phyloP scores from a whole-genome alignment of 176 grass and related monocot species.

The Hordeum marinum region DNA sequence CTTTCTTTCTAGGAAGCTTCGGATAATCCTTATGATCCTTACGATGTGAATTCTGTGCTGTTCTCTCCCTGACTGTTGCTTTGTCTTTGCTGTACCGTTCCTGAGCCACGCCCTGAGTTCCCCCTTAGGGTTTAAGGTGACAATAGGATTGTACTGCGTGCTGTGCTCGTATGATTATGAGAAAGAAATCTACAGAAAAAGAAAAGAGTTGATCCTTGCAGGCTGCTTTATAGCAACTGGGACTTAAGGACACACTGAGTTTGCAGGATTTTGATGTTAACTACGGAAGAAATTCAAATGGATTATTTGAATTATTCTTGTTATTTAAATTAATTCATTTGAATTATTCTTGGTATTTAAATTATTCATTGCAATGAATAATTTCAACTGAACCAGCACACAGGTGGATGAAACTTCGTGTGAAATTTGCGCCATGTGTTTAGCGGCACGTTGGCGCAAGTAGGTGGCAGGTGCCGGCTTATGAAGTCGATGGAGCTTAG shows the following conservation, averaged over 20 bases:
- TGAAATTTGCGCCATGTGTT: too few relatives aligned
- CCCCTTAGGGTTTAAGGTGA: not conserved
- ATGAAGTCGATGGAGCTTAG: too few relatives aligned
- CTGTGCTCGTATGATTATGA: not conserved
- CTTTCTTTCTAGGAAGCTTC: conserved; percentile 23
- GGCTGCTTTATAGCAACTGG: not conserved
- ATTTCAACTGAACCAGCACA: too few relatives aligned
- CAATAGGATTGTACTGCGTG: not conserved
- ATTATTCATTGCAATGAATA: too few relatives aligned
- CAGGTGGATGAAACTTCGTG: too few relatives aligned
- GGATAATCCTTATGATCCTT: not conserved
- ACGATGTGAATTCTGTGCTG: conserved; percentile 29
- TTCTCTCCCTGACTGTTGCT: not conserved
- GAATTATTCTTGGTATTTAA: too few relatives aligned
- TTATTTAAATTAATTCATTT: too few relatives aligned
- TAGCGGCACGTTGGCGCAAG: too few relatives aligned
- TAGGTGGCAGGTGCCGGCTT: too few relatives aligned
- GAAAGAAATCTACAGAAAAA: not conserved
- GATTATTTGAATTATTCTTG: too few relatives aligned
- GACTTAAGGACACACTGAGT: not conserved
- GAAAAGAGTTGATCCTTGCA: not conserved
- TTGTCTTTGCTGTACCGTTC: conserved; percentile 16
- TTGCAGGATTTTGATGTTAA: too few relatives aligned
- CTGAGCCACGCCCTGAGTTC: not conserved
- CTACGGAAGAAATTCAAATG: too few relatives aligned